These are phyloP conservation scores for Colletotrichum acutatum DNA, from an alignment of 2,329 filamentous ascomycete genomes.

Conservation along the genomic window DNA sequence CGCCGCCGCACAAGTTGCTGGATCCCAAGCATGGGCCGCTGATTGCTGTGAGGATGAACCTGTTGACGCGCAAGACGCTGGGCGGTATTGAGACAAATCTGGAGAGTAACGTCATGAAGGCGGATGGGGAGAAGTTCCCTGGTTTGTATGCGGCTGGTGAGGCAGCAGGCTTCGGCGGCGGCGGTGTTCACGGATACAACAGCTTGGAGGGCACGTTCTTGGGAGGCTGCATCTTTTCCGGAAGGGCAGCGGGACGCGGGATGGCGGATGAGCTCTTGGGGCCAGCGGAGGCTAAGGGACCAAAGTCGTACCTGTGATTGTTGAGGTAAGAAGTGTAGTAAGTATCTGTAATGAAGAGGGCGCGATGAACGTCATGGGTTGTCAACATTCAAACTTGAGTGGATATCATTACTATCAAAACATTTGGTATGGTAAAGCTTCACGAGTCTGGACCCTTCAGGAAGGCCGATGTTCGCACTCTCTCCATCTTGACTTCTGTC, in stretches of 20 bases:
- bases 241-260: constrained; percentile 64
- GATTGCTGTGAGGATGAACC: constrained; percentile 69
- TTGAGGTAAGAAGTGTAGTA: neutral
- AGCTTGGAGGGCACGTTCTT: constrained; percentile 72
- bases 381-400: neutral
- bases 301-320: neutral
- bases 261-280: constrained; percentile 59
- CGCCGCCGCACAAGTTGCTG: constrained; percentile 63
- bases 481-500: constrained; percentile 27
- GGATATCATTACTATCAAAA: neutral
- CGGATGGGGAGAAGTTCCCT: constrained; percentile 60
- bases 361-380: neutral
- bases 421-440: neutral
- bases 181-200: constrained; percentile 71
- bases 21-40: constrained; percentile 67
- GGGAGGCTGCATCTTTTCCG: constrained; percentile 72
- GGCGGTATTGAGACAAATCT: constrained; percentile 71
- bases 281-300: constrained; percentile 21
- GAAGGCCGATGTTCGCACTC: constrained; percentile 13
- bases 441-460: neutral
- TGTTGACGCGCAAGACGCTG: constrained; percentile 70
- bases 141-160: constrained; percentile 71
- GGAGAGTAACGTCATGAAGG: constrained; percentile 63
- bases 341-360: neutral
- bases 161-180: constrained; percentile 69